These are phyloP conservation scores for Diplodia seriata DNA, from an alignment of 2,329 filamentous ascomycete species.

Conservation along the genomic window DNA sequence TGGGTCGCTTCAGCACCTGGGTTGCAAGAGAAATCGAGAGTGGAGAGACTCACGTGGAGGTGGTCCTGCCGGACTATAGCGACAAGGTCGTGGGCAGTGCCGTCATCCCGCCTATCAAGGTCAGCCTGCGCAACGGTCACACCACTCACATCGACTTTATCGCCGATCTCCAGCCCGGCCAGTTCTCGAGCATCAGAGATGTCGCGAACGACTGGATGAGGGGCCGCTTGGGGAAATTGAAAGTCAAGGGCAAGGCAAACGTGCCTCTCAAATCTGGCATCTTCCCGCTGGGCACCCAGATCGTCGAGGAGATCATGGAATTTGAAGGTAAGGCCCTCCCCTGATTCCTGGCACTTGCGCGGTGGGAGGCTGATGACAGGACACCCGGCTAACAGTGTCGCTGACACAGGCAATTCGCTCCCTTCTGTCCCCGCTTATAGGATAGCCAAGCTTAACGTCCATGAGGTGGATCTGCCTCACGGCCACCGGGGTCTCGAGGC, in stretches of 20 bases:
- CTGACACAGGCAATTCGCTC: conserved; percentile 62
- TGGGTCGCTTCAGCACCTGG: conserved; percentile 82
- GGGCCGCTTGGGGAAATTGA: conserved; percentile 74
- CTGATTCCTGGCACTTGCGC: conserved; percentile 56
- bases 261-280: conserved; percentile 80
- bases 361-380: conserved; percentile 58
- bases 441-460: conserved; percentile 79
- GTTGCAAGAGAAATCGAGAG: conserved; percentile 79
- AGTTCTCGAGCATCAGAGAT: conserved; percentile 75
- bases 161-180: conserved; percentile 76
- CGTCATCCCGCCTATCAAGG: conserved; percentile 73
- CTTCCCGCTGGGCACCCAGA: conserved; percentile 78
- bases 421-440: conserved; percentile 82
- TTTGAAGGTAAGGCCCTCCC: conserved; percentile 85
- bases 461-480: conserved; percentile 67
- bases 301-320: conserved; percentile 74
- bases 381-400: conserved; percentile 31
- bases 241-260: conserved; percentile 74
- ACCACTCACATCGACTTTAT: conserved; percentile 80
- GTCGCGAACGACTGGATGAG: conserved; percentile 90
- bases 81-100: conserved; percentile 80
- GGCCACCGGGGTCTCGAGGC: conserved; percentile 74
- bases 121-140: conserved; percentile 79
- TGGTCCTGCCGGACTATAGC: conserved; percentile 84
- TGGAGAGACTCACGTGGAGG: conserved; percentile 72